A percentile compares a stretch with the other conserved stretches of the same genome.
These are phyloP conservation scores for Avicennia marina DNA, from an alignment of 257 asterid species.

Conservation along the genomic window DNA sequence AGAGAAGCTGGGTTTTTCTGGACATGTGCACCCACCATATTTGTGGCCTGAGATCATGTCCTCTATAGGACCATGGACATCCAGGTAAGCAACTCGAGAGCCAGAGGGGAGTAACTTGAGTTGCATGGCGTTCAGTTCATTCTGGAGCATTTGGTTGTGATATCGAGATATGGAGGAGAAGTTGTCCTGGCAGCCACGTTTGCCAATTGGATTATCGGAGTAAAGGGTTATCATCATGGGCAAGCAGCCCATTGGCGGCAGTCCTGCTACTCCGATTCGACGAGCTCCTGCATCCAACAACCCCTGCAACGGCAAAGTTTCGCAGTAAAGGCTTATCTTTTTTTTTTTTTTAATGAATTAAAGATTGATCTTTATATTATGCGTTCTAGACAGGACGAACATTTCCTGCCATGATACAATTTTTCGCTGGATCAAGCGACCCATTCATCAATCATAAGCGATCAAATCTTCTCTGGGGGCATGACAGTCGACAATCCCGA, in stretches of 20 bases:
- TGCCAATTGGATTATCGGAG: constrained; percentile 20
- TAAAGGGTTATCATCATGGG: constrained; percentile 49
- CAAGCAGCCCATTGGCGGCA: constrained; percentile 78
- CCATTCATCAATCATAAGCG: no score
- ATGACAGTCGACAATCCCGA: no score
- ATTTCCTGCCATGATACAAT: no score
- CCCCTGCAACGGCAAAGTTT: constrained; percentile 25
- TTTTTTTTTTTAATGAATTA: neutral
- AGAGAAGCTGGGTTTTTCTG: neutral
- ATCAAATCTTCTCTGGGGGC: no score
- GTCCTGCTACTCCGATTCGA: constrained; percentile 64
- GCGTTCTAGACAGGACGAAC: no score
- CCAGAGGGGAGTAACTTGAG: neutral
- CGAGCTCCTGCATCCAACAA: constrained; percentile 55
- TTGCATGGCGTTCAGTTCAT: constrained; percentile 25
- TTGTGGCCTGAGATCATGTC: constrained; percentile 37
- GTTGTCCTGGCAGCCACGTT: constrained; percentile 37
- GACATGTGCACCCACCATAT: constrained; percentile 29
- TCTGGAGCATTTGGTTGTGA: constrained; percentile 48
- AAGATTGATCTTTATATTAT: neutral
- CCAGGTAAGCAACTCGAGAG: constrained; percentile 47
- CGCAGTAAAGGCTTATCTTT: neutral
- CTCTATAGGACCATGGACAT: constrained; percentile 33
- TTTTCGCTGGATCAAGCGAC: no score
- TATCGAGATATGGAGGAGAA: constrained; percentile 38